Evolutionary conservation across 345 rosid species (phyloP), one percentile per base, ranked within the genome.

Genomic region (Pistacia atlantica): DNA sequence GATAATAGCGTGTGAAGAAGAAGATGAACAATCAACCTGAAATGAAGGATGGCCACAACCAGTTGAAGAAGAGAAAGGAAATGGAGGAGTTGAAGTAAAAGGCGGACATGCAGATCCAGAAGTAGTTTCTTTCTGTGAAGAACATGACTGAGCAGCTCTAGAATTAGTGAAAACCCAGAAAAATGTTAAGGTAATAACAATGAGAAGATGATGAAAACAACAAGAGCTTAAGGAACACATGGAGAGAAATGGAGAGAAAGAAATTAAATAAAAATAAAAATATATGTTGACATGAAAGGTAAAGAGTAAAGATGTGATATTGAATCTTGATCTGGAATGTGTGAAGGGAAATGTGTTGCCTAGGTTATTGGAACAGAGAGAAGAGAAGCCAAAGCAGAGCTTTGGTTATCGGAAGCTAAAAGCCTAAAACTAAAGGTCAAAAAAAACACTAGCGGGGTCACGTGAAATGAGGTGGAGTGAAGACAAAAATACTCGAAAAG

Each of bases 21-120:
- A 89, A 11, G 85, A 77, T 10, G 88, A 76, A 89, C 98, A 95
- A 77, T 86, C 88, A 75, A 95, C 79, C 59, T 80, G 87, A 84
- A 95, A 95, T 35, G 82, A 77, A 1, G 98, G 98, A 77, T 95
- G 98, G 68, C 98, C 98, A 65, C 92, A 87, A 16, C 97, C 97
- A 0, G 91, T 85, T 3, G 90, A 80, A 1, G 83, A 25, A 5
- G 98, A 95, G 90, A 91, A 95, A 7, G 98, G 97, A 75, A 82
- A 91, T 2, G 92, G 85, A 2, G 91, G 94, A 11, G 85, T 60
- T 6, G 92, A 80, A 61, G 83, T 78, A 80, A 95, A 95, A 2
- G 98, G 98, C 10, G 97, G 92, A 61, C 98, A 95, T 33, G 82
- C 72, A 63, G 86, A 76, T 78, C 46, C 46, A 16, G 80, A 33